phyloP scores from a whole-genome alignment of 1,284 basidiomycete genomes.

The Jaminaea rosea region DNA sequence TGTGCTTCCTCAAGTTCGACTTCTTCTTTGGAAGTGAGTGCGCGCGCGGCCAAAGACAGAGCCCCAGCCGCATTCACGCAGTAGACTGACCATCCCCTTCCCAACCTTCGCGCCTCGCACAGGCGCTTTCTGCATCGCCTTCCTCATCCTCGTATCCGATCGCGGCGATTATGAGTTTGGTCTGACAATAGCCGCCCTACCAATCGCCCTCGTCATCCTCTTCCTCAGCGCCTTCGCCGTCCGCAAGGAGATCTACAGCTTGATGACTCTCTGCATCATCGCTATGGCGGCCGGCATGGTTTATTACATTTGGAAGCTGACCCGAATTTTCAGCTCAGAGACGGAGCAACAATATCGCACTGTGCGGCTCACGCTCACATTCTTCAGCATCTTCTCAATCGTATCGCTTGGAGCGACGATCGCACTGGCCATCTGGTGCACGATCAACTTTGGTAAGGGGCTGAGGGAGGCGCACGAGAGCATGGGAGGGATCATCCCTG shows the following conservation, averaged over 20 bases:
- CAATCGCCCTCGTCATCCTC: constrained; percentile 22
- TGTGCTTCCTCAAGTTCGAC: constrained; percentile 35
- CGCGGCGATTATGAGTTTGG: constrained; percentile 26
- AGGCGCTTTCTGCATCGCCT: constrained; percentile 22
- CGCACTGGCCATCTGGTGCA: constrained; percentile 23
- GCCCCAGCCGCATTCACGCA: not conserved
- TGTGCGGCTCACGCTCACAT: constrained; percentile 31
- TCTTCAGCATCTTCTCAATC: constrained; percentile 28
- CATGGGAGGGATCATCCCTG: constrained; percentile 13
- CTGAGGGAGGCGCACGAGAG: constrained; percentile 26
- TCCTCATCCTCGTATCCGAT: constrained; percentile 31
- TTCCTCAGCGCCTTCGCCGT: constrained; percentile 30
- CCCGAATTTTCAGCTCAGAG: constrained; percentile 24
- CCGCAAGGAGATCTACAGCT: constrained; percentile 19
- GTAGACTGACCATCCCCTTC: not conserved
- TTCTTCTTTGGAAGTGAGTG: constrained; percentile 30
- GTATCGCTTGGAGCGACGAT: constrained; percentile 18
- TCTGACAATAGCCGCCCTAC: constrained; percentile 35
- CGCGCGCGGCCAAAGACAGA: not conserved
- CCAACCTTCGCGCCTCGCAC: not conserved
- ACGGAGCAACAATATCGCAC: constrained; percentile 23
- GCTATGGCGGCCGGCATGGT: constrained; percentile 24
- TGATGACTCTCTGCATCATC: constrained; percentile 27
- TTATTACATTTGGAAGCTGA: constrained; percentile 24
- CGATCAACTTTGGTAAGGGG: constrained; percentile 31